Evolutionary conservation across 352 stramenopile genomes (phyloP), one percentile per base, ranked within the genome.

Genomic region (Aphanomyces stellatus): DNA sequence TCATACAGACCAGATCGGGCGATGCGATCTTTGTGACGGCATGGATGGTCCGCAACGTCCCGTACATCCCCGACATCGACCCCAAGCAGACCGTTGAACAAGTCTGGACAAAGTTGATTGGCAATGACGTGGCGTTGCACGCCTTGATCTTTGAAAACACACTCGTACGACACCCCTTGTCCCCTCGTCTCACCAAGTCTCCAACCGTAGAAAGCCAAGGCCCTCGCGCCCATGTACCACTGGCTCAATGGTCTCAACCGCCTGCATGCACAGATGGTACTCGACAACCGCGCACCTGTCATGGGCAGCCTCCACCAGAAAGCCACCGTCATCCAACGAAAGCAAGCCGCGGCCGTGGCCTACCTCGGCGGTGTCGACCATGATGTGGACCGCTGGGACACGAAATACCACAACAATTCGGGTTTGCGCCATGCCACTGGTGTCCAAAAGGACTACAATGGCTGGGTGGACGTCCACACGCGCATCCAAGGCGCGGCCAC

Each of bases 391-490:
- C 79, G 81, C 6, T 90, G 81, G 79, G 78, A 88, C 53, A 83
- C 77, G 19, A 69, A 76, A 13, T 63, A 68, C 6, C 77, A 87
- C 65, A 71, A 88, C 69, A 65, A 74, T 55, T 70, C 78, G 10
- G 72, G 57, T 27, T 31, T 88, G 34, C 73, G 77, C 1, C 53
- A 81, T 51, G 66, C 61, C n/a, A 57, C 65, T 1, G 72, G 75
- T 28, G 75, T 85, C 41, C 76, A 79, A 37, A 69, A 62, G 13
- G 64, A 76, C 0, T 53, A 24, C n/a, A 69, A 88, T 25, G 80
- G 81, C 2, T 91, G 82, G 84, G 35, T 91, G 4, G 82, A 92
- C 53, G 74, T 80, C 4, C 71, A 80, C 51, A 65, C 76, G 7
- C 75, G 80, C 6, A 71, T 90, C 22, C 62, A 80, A 11, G 79